phyloP scores from a whole-genome alignment of 148 eudicot species.

The Spergularia marina region DNA sequence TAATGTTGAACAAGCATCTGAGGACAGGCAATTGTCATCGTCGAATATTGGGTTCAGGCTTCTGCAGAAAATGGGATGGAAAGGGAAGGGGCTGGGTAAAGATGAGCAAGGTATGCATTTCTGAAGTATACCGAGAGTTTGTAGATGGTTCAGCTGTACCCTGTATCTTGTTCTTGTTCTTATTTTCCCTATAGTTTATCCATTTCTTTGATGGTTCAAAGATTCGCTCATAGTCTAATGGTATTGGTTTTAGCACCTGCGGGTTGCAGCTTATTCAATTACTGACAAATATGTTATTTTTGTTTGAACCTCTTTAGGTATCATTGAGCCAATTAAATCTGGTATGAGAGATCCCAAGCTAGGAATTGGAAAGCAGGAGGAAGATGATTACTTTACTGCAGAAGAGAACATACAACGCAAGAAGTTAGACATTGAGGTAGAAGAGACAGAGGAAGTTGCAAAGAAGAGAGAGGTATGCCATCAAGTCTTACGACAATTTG shows the following conservation, averaged over 20 bases:
- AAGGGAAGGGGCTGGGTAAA: constrained; percentile 93
- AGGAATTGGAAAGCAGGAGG: constrained; percentile 92
- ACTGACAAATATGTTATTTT: background rate
- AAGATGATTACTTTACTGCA: constrained; percentile 88
- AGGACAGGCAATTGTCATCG: constrained; percentile 75
- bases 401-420: constrained; percentile 89
- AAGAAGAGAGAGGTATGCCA: constrained; percentile 92
- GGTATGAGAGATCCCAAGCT: constrained; percentile 85
- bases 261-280: background rate
- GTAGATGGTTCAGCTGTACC: background rate
- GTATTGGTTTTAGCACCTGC: background rate
- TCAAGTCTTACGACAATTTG: constrained; percentile 5
- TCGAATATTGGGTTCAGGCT: constrained; percentile 87
- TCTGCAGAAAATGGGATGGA: constrained; percentile 99
- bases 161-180: constrained; percentile 5
- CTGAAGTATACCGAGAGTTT: background rate
- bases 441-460: constrained; percentile 80
- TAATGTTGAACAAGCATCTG: constrained; percentile 88
- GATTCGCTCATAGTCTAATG: background rate
- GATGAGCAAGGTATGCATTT: constrained; percentile 76
- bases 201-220: background rate
- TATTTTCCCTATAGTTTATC: background rate
- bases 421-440: constrained; percentile 82
- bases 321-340: constrained; percentile 83
- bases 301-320: constrained; percentile 44